Base-by-base conservation (phyloP, 805 yeast species). In the Zygosaccharomyces lentus region DNA sequence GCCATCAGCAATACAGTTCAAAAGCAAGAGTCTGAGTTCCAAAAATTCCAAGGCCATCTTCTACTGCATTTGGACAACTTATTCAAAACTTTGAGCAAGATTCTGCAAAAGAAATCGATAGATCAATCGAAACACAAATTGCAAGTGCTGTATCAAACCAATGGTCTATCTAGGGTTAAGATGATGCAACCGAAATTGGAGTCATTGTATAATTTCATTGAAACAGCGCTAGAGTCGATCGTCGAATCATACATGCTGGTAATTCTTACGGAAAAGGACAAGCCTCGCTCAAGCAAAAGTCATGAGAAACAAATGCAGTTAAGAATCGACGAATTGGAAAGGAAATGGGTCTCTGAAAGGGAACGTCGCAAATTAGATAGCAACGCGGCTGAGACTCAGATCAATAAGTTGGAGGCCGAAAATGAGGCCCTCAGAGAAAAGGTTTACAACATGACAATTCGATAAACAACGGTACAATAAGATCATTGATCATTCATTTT, bases 311-410 rank as follows among this genome's bases (percentile, higher is more conserved):
- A 76, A 26, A 62, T 73, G 37, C 70, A 69, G 45, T 54, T 80
- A 37, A 69, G 88, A 45, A 67, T 83, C 12, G 81, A 78, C 19
- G 88, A 82, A 52, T 61, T 85, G 35, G 77, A 78, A 34, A 77
- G 71, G 50, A 71, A 82, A 55, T 82, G 87, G 83, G 80, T 81
- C 55, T 72, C 80, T 5, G 90, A 85, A 51, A 69, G 88, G 49
- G 93, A 84, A 60, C 76, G 84, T 15, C 65, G 89, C 25, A 76
- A 76, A 16, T 70, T 80, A 45, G 90, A 84, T 53, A 71, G 73
- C 43, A 72, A 72, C 30, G 81, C 82, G 30, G 78, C 84, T 2
- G 70, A 73, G 39, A 62, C 65, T 37, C 64, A 83, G 36, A 70
- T 82, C 4, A 57, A 61, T 15, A 80, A 77, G 45, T 57, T 84